A percentile compares a stretch with the other conserved stretches of the same genome.
Conservation (phyloP, 371 early-diverging fungal genomes). For the Gilbertella persicaria region DNA sequence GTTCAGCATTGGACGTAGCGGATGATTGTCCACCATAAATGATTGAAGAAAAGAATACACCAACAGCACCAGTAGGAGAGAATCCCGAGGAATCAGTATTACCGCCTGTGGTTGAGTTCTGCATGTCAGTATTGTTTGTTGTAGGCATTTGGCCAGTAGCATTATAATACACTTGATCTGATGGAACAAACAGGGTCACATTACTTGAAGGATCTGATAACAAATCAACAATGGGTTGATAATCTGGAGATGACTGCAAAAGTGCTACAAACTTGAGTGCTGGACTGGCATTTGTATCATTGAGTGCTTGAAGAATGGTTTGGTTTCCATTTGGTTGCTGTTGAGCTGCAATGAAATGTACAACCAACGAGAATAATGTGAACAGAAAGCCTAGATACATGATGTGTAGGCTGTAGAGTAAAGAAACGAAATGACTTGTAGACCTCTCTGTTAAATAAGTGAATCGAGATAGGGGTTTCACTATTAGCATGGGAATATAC, state of each 20-base stretch:
- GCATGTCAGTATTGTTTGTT: neutral
- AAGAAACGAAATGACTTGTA: too few relatives aligned
- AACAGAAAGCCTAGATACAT: too few relatives aligned
- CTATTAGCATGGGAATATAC: too few relatives aligned
- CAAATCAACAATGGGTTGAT: slow-evolving; percentile 26
- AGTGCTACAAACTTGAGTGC: slow-evolving; percentile 28
- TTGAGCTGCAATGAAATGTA: too few relatives aligned
- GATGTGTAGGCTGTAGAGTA: too few relatives aligned
- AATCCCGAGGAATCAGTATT: neutral
- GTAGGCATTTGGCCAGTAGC: slow-evolving; percentile 1
- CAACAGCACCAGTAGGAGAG: neutral
- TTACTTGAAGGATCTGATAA: slow-evolving; percentile 26
- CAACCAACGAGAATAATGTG: too few relatives aligned
- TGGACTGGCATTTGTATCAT: slow-evolving; percentile 34
- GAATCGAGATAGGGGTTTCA: too few relatives aligned
- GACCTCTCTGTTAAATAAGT: too few relatives aligned
- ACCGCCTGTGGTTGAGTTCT: neutral
- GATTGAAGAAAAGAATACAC: neutral
- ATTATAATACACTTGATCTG: slow-evolving; percentile 22
- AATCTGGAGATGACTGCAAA: slow-evolving; percentile 30
- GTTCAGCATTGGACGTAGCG: neutral
- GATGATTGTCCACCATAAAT: neutral
- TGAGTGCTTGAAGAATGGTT: slow-evolving; percentile 31
- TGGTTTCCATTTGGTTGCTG: neutral
- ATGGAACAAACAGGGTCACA: slow-evolving; percentile 36